Conservation (phyloP, 2,329 filamentous ascomycete species). For the Chaetomium strumarium region DNA sequence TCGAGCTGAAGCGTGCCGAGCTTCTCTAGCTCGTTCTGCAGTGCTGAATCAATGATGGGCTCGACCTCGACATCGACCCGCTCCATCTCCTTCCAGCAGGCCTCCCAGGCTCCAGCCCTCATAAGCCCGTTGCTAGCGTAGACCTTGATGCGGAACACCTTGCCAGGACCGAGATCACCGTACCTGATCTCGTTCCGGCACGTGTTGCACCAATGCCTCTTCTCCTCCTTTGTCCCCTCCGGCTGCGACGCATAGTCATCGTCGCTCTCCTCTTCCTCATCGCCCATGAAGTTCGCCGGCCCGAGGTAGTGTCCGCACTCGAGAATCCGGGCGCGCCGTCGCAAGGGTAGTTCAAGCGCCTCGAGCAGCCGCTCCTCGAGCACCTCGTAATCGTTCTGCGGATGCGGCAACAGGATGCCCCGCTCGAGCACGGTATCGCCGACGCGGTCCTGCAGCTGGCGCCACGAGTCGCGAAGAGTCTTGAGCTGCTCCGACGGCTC, state of each 20-base stretch:
- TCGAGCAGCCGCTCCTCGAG: slow-evolving; percentile 73
- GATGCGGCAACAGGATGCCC: slow-evolving; percentile 70
- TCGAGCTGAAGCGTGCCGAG: slow-evolving; percentile 37
- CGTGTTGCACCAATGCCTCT: slow-evolving; percentile 51
- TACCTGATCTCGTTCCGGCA: slow-evolving; percentile 51
- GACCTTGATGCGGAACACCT: slow-evolving; percentile 73
- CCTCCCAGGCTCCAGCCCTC: slow-evolving; percentile 84
- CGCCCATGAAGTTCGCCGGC: slow-evolving; percentile 45
- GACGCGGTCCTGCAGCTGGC: slow-evolving; percentile 62
- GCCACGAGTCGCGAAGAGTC: slow-evolving; percentile 56
- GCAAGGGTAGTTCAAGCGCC: slow-evolving; percentile 62
- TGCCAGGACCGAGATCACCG: slow-evolving; percentile 47
- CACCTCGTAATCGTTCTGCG: slow-evolving; percentile 72
- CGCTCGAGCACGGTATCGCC: slow-evolving; percentile 68
- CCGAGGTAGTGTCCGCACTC: slow-evolving; percentile 73
- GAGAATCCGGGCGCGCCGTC: slow-evolving; percentile 60
- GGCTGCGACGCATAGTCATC: slow-evolving; percentile 32
- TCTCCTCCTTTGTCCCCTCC: slow-evolving; percentile 20
- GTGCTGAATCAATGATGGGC: slow-evolving; percentile 57
- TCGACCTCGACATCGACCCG: slow-evolving; percentile 91
- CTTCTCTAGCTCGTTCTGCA: slow-evolving; percentile 56
- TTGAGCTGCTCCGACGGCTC: slow-evolving; percentile 43
- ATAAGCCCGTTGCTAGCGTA: slow-evolving; percentile 95
- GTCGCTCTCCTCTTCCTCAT: slow-evolving; percentile 40
- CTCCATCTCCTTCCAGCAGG: slow-evolving; percentile 97